Base-by-base conservation (phyloP, 2,329 filamentous ascomycete genomes). In the Penicillium brasilianum region DNA sequence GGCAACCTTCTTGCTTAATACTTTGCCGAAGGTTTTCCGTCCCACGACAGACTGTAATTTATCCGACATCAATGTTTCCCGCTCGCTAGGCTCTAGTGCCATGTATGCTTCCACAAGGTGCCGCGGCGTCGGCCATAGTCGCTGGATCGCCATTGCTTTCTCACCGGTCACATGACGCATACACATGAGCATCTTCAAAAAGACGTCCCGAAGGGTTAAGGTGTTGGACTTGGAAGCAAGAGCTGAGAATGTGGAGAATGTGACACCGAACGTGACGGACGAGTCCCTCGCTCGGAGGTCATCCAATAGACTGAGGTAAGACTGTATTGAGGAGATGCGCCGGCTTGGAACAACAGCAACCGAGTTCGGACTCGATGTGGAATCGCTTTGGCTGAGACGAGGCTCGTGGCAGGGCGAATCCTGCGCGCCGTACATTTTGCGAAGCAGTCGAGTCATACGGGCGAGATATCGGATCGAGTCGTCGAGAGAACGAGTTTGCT, bases 111-210 rank as follows among this genome's bases (percentile, higher is more conserved):
- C 85, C n/a, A 91, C 79, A 54, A 95, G 86, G 1, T 87, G 86
- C 60, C 85, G 81, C 0, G 91, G 91, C 1, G 91, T 94, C 65
- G 83, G 86, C 90, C 91, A 95, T n/a, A 83, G 79, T 66, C 87
- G 88, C 71, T 94, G 91, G 13, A 95, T 92, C 76, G 92, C 90
- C 5, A 93, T 76, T 0, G 91, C 91, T 69, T 90, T 91, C 68
- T 93, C 90, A 3, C 89, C 90, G 0, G 89, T 91, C 13, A 95
- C 81, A 1, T 90, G 90, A 57, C 85, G 85, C 1, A 86, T 91
- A 64, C 89, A 92, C 90, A 95, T 93, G 51, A 95, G 83, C 90
- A 95, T 94, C 76, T 93, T 93, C 28, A 95, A 78, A 67, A 87
- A 94, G 0, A 93, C 76, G 68, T 95, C 91, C 58, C 90, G 82